phyloP scores from a whole-genome alignment of 106 monocot species.

The Dendrobium officinale region DNA sequence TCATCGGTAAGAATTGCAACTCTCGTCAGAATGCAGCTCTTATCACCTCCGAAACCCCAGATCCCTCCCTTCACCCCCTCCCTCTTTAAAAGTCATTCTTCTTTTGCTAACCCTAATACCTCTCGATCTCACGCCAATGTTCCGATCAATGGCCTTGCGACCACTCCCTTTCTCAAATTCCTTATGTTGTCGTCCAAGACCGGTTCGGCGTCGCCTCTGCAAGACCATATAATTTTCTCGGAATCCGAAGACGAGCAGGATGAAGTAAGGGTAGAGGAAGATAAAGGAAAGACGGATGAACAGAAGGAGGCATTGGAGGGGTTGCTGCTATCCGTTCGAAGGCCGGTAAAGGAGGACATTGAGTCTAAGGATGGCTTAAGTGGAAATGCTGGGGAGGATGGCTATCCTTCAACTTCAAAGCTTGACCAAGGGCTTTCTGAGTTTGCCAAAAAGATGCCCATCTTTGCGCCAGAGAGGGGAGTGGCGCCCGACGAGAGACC shows the following conservation, averaged over 20 bases:
- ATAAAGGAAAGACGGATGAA: background rate
- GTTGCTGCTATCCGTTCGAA: constrained; percentile 31
- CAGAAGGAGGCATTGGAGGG: constrained; percentile 1
- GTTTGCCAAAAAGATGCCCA: constrained; percentile 85
- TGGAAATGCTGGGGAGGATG: constrained; percentile 4
- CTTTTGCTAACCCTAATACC: constrained; percentile 18
- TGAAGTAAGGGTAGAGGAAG: constrained; percentile 12
- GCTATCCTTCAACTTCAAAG: constrained; percentile 16
- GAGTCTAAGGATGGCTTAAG: constrained; percentile 8
- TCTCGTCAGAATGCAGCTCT: constrained; percentile 3
- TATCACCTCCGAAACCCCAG: constrained; percentile 9
- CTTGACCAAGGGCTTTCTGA: constrained; percentile 48
- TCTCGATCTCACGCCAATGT: constrained; percentile 11
- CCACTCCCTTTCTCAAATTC: constrained; percentile 8
- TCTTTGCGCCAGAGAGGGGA: constrained; percentile 78
- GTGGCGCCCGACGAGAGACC: constrained; percentile 43
- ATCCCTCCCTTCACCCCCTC: background rate
- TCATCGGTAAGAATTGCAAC: constrained; percentile 1
- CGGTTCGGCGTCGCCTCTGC: constrained; percentile 10
- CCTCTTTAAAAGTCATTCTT: constrained; percentile 5
- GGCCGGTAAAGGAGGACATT: constrained; percentile 44
- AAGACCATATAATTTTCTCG: constrained; percentile 14
- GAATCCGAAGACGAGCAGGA: constrained; percentile 11
- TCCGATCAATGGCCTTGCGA: constrained; percentile 16
- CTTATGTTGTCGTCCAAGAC: constrained; percentile 12